Evolutionary conservation across 768 basidiomycete species (phyloP), one percentile per base, ranked within the genome.

Genomic region (Lentinula edodes): DNA sequence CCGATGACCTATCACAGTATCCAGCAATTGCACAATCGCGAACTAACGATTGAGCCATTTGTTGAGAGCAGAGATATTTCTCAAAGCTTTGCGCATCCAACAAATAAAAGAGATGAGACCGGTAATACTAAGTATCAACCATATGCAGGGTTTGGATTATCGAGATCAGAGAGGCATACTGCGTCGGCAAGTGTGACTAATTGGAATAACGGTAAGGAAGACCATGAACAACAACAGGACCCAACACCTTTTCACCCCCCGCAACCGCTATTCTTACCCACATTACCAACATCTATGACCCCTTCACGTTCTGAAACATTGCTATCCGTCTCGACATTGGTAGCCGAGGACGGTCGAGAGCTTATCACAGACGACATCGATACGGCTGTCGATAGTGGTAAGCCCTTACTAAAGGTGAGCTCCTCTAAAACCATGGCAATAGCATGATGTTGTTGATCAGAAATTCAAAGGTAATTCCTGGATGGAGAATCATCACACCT

Each of bases 291-390:
- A 35, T 58, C 39, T 20, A 39, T 3, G 10, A 23, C 18, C 3
- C 61, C 61, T 3, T 16, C 34, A 35, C 42, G 61, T 32, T 55
- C 61, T 10, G 52, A 55, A n/a, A 61, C 61, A n/a, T 9, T 53
- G 9, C 18, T 56, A 12, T 41, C 52, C n/a, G 61, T 53, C 7
- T 61, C 61, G 6, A 61, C 61, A 5, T 39, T 61, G 39, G 53
- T 61, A 15, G 61, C 61, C 20, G 61, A 61, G 35, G 61, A 54
- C 56, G 61, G 61, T 9, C 28, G 52, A 12, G 59, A 60, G 8
- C 36, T 18, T n/a, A 10, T 48, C 8, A 57, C 55, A 32, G 28
- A 32, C 15, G 18, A 34, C 7, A 6, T 18, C 9, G 23, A 16
- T 60, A 41, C 28, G 15, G 35, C n/a, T 32, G 4, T 12, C n/a